Conservation (phyloP, 1,284 basidiomycete genomes). For the Peniophora sp. region DNA sequence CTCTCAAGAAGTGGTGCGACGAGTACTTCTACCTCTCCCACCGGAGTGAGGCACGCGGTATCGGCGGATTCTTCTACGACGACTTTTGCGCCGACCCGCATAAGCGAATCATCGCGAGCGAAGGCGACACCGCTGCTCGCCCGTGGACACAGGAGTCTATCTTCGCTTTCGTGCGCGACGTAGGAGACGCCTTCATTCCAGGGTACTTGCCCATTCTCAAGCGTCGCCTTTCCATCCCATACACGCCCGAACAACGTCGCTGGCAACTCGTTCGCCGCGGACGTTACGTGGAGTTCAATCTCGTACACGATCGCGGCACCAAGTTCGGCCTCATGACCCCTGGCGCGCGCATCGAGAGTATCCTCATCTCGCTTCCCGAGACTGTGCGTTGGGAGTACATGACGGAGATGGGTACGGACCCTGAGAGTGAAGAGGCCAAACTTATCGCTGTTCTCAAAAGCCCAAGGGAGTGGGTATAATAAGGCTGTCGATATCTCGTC, state of each 20-base stretch:
- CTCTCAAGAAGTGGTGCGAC: constrained; percentile 96
- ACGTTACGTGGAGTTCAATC: constrained; percentile 91
- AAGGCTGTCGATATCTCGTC: constrained; percentile 4
- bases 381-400: constrained; percentile 93
- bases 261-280: constrained; percentile 91
- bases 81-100: constrained; percentile 67
- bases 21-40: constrained; percentile 96
- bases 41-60: constrained; percentile 80
- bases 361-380: constrained; percentile 88
- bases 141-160: constrained; percentile 57
- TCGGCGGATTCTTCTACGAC: constrained; percentile 97
- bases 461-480: constrained; percentile 70
- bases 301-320: constrained; percentile 82
- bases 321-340: constrained; percentile 89
- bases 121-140: constrained; percentile 36
- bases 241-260: constrained; percentile 61
- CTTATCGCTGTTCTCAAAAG: constrained; percentile 62
- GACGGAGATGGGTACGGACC: constrained; percentile 65
- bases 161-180: constrained; percentile 66
- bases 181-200: constrained; percentile 78
- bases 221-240: constrained; percentile 44
- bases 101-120: constrained; percentile 31
- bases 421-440: constrained; percentile 66
- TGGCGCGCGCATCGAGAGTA: constrained; percentile 88
- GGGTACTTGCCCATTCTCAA: constrained; percentile 82